Conservation (phyloP, 2,329 filamentous ascomycete species). For the Pseudocercospora musae region DNA sequence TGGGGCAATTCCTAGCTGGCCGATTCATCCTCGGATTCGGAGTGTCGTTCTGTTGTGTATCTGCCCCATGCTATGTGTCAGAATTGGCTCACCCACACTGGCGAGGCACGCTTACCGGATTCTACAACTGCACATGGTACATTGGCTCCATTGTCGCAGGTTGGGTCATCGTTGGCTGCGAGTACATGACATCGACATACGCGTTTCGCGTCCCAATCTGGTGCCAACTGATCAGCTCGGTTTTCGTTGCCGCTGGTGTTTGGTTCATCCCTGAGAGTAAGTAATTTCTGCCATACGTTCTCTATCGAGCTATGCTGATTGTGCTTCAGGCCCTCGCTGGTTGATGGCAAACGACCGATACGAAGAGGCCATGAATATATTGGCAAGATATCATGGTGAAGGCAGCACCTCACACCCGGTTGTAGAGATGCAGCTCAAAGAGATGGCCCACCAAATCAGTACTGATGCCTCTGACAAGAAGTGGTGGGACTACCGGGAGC, state of each 20-base stretch:
- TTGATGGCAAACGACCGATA: conserved; percentile 53
- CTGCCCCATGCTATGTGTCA: conserved; percentile 3
- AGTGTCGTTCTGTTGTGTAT: conserved; percentile 3
- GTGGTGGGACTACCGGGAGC: conserved; percentile 54
- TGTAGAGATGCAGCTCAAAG: conserved; percentile 35
- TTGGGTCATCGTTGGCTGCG: conserved; percentile 3
- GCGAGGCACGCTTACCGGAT: conserved; percentile 2
- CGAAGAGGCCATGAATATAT: conserved; percentile 47
- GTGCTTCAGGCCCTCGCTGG: conserved; percentile 53
- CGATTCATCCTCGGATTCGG: conserved; percentile 4
- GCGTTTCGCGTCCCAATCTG: conserved; percentile 45
- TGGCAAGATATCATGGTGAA: neutral
- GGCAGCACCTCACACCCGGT: neutral
- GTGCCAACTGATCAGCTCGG: conserved; percentile 16
- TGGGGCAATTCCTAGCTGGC: conserved; percentile 2
- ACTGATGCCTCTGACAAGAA: conserved; percentile 9
- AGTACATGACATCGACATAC: conserved; percentile 16
- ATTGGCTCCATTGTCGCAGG: conserved; percentile 50
- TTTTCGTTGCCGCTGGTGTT: conserved; percentile 32
- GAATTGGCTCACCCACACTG: conserved; percentile 6
- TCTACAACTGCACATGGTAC: conserved; percentile 29
- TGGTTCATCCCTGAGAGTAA: conserved; percentile 52
- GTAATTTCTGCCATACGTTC: neutral
- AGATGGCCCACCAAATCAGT: conserved; percentile 28
- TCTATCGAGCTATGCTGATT: neutral